Base-by-base conservation (phyloP, 2,329 filamentous ascomycete genomes). In the Aspergillus eucalypticola region DNA sequence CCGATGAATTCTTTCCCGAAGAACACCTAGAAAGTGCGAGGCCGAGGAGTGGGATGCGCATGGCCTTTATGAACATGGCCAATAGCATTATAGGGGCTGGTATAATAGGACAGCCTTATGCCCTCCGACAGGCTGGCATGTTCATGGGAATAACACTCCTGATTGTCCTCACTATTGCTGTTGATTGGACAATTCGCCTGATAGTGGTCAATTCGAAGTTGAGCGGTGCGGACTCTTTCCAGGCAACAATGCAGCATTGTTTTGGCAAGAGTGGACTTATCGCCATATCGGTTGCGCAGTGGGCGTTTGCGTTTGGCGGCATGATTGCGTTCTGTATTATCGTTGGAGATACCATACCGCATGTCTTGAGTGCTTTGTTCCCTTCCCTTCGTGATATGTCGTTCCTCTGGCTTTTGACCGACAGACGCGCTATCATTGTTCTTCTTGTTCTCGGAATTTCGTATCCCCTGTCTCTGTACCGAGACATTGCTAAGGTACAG, bases 1-100 rank as follows among this genome's bases (percentile, higher is more conserved):
- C 81, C 25, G 82, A 86, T 2, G 77, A 84, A 60, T 82, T 85
- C 67, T 79, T 82, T 58, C 81, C 84, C 0, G 84, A 86, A 66
- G 84, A 88, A 54, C 77, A 86, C 60, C 73, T 88, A 59, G 85
- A 87, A 66, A 82, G 76, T 64, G 83, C 85, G 19, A 84, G 93
- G 59, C 92, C 94, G 50, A 94, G 94, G 78, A 96, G 91, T 60
- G 90, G 90, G 5, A 84, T 98, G 78, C 83, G 85, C 63, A 91
- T 90, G 73, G 94, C 95, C 3, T 98, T 99, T 68, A 96, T 98
- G 92, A 99, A 99, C 79, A 99, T 99, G 95, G 94, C 95, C 64
- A 99, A 99, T 80, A 96, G 91, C 69, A 99, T 99, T 75, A 97
- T 99, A 63, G 87, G 87, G 29, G 87, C 87, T 29, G 87, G 87